phyloP scores from a whole-genome alignment of 192 early-diverging fungal species.

The Globomyces pollinis-pini region DNA sequence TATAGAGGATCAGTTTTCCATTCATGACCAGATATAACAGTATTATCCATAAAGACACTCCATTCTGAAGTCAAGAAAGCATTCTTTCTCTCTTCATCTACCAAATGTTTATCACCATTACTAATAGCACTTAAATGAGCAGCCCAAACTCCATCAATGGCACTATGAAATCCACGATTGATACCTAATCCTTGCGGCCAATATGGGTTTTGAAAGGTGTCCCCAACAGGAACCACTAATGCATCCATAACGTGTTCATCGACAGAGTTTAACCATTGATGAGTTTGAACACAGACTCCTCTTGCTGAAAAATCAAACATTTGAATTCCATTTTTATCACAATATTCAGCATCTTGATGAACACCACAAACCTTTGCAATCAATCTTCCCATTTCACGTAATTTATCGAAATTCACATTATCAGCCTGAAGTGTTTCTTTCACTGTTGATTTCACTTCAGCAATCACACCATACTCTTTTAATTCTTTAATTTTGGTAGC shows the following conservation, averaged over 20 bases:
- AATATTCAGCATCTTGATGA: conserved; percentile 16
- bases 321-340: conserved; percentile 31
- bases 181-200: conserved; percentile 43
- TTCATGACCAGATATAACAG: neutral
- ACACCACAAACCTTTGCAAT: conserved; percentile 21
- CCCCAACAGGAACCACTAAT: conserved; percentile 29
- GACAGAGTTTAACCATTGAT: conserved; percentile 6
- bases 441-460: conserved; percentile 9
- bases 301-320: conserved; percentile 37
- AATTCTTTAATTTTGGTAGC: conserved; percentile 22
- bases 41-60: conserved; percentile 6
- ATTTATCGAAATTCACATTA: conserved; percentile 27
- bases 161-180: conserved; percentile 37
- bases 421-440: conserved; percentile 16
- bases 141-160: conserved; percentile 28
- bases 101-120: neutral
- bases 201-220: conserved; percentile 36
- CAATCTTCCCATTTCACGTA: conserved; percentile 17
- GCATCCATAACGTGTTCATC: neutral
- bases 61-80: conserved; percentile 16
- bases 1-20: conserved; percentile 19
- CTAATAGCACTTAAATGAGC: neutral
- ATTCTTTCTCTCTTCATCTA: neutral
- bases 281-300: conserved; percentile 18
- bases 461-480: conserved; percentile 15